Evolutionary conservation across 164 flowering plant genomes (phyloP), one percentile per base, ranked within the genome.

Genomic region (Chimonanthus praecox): DNA sequence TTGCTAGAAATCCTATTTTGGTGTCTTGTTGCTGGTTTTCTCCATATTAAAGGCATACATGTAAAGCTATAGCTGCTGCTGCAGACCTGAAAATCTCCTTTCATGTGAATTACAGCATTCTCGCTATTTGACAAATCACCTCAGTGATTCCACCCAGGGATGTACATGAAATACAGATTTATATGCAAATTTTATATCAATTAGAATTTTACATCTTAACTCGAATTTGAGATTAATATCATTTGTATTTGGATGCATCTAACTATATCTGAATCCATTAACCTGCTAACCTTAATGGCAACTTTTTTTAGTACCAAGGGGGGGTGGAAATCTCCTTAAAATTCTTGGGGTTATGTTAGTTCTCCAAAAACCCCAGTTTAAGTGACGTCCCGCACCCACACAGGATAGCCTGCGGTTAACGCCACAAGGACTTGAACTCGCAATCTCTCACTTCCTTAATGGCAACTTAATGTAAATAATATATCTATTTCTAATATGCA

Each of bases 1-100:
- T 46, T 87, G 76, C 76, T 90, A 45, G 93, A 88, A 84, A 88
- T 92, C 49, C 16, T 88, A 71, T 90, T 87, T 71, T 92, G 94
- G 97, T 79, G 92, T 64, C 78, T 85, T 43, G 68, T 84, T 75
- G 91, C 97, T 21, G 94, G 92, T 73, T 82, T 85, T 75, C 88
- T 92, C 51, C 90, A 92, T 75, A 69, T 48, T 82, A 87, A 86
- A 71, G 77, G 88, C 20, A 70, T 85, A 4, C 86, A 90, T 69
- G 33, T 87, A 43, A 90, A 81, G 75, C 71, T 91, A 11, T 91
- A 86, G 74, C 54, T 50, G 48, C 60, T 50, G 13, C 60, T 2
- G 16, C 60, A 4, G 60, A n/a, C 60, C 11, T 54, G 60, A 1
- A 33, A 33, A 33, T 33, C 33, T 33, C 33, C 33, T 33, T 33